Conservation (phyloP, 2,329 filamentous ascomycete genomes). For the Monilinia polystroma region DNA sequence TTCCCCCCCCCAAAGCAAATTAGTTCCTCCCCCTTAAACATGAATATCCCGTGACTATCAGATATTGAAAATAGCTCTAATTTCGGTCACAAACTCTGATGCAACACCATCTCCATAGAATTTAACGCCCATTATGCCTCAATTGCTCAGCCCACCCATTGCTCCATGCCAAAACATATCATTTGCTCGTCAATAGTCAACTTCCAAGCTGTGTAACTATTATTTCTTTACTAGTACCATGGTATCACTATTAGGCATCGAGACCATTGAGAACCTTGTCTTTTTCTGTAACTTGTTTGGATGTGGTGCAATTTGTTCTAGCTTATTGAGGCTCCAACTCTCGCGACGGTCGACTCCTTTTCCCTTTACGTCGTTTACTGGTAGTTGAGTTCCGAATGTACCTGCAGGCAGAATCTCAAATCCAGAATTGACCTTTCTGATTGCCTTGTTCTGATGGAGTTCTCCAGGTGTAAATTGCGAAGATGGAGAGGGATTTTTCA, state of each 20-base stretch:
- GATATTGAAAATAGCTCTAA: constrained; percentile 16
- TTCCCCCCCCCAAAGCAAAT: constrained; percentile 4
- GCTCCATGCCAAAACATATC: background rate
- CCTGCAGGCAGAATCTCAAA: constrained; percentile 46
- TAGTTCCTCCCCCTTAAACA: background rate
- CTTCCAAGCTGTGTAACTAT: background rate
- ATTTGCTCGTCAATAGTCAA: background rate
- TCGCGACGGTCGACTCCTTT: constrained; percentile 24
- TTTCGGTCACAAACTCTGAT: constrained; percentile 1
- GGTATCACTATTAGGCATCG: background rate
- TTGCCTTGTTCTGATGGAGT: constrained; percentile 41
- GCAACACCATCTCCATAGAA: background rate
- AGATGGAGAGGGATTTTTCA: constrained; percentile 28
- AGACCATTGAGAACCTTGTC: constrained; percentile 3
- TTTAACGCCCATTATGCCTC: constrained; percentile 9
- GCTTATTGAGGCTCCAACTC: constrained; percentile 26
- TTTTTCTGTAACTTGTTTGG: constrained; percentile 22
- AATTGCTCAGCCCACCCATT: background rate
- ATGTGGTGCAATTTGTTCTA: constrained; percentile 29
- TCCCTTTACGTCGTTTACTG: constrained; percentile 24
- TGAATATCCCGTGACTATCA: constrained; percentile 3
- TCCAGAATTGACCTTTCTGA: constrained; percentile 43
- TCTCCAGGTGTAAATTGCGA: constrained; percentile 42
- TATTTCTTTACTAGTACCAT: background rate
- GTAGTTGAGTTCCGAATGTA: constrained; percentile 38